phyloP scores from a whole-genome alignment of 768 basidiomycete species.

The Mycena galericulata region DNA sequence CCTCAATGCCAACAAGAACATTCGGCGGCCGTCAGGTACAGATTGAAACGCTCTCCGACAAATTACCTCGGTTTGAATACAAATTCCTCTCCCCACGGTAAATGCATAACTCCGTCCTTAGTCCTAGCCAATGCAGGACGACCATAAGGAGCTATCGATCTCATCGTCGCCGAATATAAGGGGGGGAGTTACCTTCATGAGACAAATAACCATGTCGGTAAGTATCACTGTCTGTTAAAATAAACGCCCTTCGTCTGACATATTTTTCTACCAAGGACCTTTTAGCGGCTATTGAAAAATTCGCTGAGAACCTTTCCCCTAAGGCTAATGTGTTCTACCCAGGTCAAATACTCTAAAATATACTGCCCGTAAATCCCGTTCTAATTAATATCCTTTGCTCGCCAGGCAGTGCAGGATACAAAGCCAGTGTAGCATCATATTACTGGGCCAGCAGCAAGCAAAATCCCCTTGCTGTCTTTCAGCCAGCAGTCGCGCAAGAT shows the following conservation, averaged over 20 bases:
- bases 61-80: neutral
- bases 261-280: neutral
- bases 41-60: neutral
- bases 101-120: neutral
- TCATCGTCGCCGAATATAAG: neutral
- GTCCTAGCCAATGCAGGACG: neutral
- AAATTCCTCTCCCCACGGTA: neutral
- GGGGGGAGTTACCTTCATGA: neutral
- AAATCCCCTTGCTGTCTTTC: neutral
- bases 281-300: neutral
- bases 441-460: neutral
- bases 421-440: neutral
- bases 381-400: neutral
- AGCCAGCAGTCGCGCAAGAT: neutral
- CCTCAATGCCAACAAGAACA: neutral
- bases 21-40: neutral
- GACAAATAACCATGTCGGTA: neutral
- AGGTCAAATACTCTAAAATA: neutral
- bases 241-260: neutral
- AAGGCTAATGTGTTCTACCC: neutral
- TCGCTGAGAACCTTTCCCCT: neutral
- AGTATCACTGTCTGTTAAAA: neutral
- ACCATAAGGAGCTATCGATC: neutral
- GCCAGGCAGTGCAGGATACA: neutral
- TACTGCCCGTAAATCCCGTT: neutral